Evolutionary conservation across 257 asterid species (phyloP).

Genomic region (Fraxinus anomala): DNA sequence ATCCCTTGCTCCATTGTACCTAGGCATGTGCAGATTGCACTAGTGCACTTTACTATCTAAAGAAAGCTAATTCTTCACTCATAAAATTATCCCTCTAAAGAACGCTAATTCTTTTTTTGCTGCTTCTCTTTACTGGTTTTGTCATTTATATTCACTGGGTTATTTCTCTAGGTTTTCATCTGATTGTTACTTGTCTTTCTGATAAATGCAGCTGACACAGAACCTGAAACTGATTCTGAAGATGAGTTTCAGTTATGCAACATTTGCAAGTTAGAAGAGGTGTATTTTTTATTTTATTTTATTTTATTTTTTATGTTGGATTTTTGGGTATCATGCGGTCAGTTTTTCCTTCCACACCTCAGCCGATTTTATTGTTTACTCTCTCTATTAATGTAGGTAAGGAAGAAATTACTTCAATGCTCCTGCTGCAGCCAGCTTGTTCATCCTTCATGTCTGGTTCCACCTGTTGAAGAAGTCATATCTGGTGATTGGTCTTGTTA

Average conservation of each 20-base stretch:
- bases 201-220: slow-evolving; percentile 67
- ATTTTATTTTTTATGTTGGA: slow-evolving; percentile 15
- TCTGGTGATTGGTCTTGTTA: slow-evolving; percentile 85
- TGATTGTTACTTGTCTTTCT: slow-evolving; percentile 29
- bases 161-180: slow-evolving; percentile 19
- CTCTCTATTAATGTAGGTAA: slow-evolving; percentile 60
- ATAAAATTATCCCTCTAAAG: slow-evolving; percentile 3
- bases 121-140: not conserved
- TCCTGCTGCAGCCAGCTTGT: slow-evolving; percentile 80
- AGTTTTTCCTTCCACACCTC: not conserved
- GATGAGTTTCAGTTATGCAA: slow-evolving; percentile 95
- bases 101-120: not conserved
- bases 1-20: slow-evolving; percentile 6
- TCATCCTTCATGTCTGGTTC: slow-evolving; percentile 81
- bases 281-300: too few species aligned
- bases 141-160: not conserved
- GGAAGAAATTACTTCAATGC: slow-evolving; percentile 91
- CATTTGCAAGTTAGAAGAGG: slow-evolving; percentile 91
- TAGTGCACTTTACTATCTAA: not conserved
- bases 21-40: slow-evolving; percentile 11
- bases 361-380: slow-evolving; percentile 3
- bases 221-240: slow-evolving; percentile 71
- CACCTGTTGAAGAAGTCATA: slow-evolving; percentile 73
- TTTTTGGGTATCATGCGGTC: slow-evolving; percentile 15
- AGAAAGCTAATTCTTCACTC: slow-evolving; percentile 16